These are phyloP conservation scores for Backusella morwellensis DNA, from an alignment of 192 early-diverging fungal genomes.

Conservation along the genomic window DNA sequence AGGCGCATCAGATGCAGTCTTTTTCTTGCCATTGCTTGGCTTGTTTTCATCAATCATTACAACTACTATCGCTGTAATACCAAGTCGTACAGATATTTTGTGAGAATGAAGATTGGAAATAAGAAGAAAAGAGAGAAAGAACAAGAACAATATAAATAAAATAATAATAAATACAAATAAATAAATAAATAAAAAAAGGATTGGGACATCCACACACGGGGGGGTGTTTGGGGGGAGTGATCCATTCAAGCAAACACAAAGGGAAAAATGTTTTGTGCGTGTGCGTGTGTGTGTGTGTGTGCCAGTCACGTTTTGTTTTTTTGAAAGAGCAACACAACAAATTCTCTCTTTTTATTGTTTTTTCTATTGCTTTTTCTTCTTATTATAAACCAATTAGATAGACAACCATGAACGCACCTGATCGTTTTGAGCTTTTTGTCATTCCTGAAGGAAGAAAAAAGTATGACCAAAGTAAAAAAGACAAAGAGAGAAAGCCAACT, in stretches of 20 bases:
- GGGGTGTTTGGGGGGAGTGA: not conserved
- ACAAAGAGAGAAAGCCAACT: not conserved
- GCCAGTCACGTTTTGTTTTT: not conserved
- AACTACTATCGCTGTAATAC: not conserved
- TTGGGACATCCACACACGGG: not conserved
- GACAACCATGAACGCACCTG: constrained; percentile 74
- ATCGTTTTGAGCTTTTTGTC: constrained; percentile 80
- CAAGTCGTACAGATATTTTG: not conserved
- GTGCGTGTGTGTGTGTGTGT: not conserved
- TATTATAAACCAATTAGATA: not conserved
- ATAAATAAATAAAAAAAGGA: constrained; percentile 4
- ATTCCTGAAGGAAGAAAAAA: constrained; percentile 76
- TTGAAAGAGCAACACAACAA: not conserved
- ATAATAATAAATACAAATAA: not conserved
- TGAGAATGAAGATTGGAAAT: not conserved
- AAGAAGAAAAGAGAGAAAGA: not conserved
- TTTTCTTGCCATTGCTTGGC: not conserved
- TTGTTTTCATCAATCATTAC: constrained; percentile 1
- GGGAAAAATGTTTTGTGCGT: not conserved
- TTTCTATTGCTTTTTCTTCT: not conserved
- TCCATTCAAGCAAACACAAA: not conserved
- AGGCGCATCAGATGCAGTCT: not conserved
- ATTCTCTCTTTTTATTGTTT: not conserved
- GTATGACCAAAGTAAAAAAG: constrained; percentile 31
- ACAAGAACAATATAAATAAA: not conserved